These are phyloP conservation scores for Mallotus japonicus DNA, from an alignment of 441 rosid genomes.

Conservation along the genomic window DNA sequence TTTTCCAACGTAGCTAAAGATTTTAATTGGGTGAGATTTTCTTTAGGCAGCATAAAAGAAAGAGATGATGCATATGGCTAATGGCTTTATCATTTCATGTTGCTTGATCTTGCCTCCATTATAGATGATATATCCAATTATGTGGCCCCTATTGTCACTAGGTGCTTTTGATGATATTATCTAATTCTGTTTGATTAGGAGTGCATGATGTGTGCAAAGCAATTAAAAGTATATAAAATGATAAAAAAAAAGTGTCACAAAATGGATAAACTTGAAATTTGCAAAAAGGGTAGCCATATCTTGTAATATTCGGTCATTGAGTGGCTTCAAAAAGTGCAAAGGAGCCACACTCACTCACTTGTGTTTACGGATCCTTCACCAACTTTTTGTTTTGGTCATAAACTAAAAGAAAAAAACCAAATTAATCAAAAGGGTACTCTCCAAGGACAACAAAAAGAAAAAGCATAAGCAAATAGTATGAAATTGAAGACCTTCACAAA, in stretches of 20 bases:
- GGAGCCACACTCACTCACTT: not conserved
- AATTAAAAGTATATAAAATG: not conserved
- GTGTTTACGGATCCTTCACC: not conserved
- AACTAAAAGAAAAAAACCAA: not conserved
- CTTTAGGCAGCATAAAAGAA: not conserved
- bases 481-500: not conserved
- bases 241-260: not conserved
- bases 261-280: conserved; percentile 24
- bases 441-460: not conserved
- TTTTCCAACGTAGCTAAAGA: not conserved
- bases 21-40: conserved; percentile 3
- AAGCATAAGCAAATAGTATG: not conserved
- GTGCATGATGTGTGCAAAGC: too few species aligned
- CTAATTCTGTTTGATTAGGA: not conserved
- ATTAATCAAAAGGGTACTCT: not conserved
- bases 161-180: not conserved
- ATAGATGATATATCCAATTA: not conserved
- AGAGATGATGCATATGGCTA: not conserved
- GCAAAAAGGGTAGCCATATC: not conserved
- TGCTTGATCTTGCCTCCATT: conserved; percentile 10
- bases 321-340: not conserved
- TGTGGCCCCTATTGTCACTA: not conserved
- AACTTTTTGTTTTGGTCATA: not conserved
- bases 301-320: not conserved
- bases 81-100: not conserved